A percentile compares a stretch with the other conserved stretches of the same genome.
These are phyloP conservation scores for Bipolaris gigantea DNA, from an alignment of 2,329 filamentous ascomycete species.

Conservation along the genomic window DNA sequence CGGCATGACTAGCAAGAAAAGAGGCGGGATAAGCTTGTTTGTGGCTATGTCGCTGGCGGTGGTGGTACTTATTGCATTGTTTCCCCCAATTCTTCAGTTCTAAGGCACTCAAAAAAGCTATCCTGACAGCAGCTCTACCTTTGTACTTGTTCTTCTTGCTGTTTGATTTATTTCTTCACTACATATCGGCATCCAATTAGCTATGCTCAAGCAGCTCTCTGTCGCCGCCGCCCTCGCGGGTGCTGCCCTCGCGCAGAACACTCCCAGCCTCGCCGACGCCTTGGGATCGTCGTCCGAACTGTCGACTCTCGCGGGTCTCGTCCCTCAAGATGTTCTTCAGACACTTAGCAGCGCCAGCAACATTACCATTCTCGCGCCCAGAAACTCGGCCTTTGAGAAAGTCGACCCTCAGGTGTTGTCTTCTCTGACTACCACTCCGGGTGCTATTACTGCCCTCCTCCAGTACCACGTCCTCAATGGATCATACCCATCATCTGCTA, in stretches of 20 bases:
- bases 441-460: slow-evolving; percentile 51
- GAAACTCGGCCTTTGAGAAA: slow-evolving; percentile 53
- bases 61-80: slow-evolving; percentile 23
- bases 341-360: slow-evolving; percentile 49
- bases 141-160: not conserved
- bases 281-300: slow-evolving; percentile 28
- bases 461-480: slow-evolving; percentile 63
- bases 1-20: slow-evolving; percentile 10
- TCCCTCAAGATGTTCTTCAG: slow-evolving; percentile 44
- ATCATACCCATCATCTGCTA: slow-evolving; percentile 45
- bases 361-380: slow-evolving; percentile 62
- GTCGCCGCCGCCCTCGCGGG: slow-evolving; percentile 43
- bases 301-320: slow-evolving; percentile 40
- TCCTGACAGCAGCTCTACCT: not conserved
- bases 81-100: slow-evolving; percentile 11
- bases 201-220: slow-evolving; percentile 47
- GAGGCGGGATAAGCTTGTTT: slow-evolving; percentile 1
- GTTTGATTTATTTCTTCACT: not conserved
- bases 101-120: not conserved
- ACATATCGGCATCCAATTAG: slow-evolving; percentile 8
- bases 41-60: slow-evolving; percentile 6
- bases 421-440: slow-evolving; percentile 33
- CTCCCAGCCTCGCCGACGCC: slow-evolving; percentile 22
- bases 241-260: slow-evolving; percentile 36
- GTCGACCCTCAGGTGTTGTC: slow-evolving; percentile 44